These are phyloP conservation scores for Aphanoascus verrucosus DNA, from an alignment of 2,329 filamentous ascomycete genomes.

Conservation along the genomic window DNA sequence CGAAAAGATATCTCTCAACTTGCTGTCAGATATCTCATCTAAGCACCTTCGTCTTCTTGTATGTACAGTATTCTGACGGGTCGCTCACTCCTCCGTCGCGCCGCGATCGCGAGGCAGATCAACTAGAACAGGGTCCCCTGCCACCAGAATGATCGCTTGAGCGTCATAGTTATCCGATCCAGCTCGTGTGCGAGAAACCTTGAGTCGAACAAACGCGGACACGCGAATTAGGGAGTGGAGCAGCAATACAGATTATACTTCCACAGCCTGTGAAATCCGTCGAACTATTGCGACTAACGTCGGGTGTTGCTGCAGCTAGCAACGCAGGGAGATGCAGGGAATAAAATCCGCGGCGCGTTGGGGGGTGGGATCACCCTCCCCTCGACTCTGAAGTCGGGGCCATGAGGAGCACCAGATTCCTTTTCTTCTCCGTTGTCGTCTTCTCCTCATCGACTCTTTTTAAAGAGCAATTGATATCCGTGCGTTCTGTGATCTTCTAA, in stretches of 20 bases:
- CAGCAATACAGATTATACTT: slow-evolving; percentile 2
- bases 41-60: too few relatives aligned
- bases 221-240: not conserved
- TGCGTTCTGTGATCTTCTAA: not conserved
- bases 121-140: too few relatives aligned
- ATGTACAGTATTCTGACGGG: too few relatives aligned
- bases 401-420: not conserved
- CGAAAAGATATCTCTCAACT: too few relatives aligned
- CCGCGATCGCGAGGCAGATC: too few relatives aligned
- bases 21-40: too few relatives aligned
- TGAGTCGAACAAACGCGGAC: slow-evolving; percentile 4
- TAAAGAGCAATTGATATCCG: not conserved
- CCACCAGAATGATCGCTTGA: too few relatives aligned
- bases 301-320: slow-evolving; percentile 8
- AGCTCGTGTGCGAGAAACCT: not conserved
- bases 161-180: too few relatives aligned
- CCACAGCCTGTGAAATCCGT: not conserved
- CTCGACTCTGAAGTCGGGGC: not conserved
- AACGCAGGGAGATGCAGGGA: slow-evolving; percentile 7
- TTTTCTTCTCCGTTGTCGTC: too few relatives aligned
- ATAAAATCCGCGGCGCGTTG: not conserved
- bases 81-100: too few relatives aligned
- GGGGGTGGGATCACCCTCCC: slow-evolving; percentile 3
- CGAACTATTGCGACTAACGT: not conserved
- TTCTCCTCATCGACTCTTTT: too few relatives aligned